Evolutionary conservation across 2,329 filamentous ascomycete species (phyloP).

Genomic region (Colletotrichum destructivum): DNA sequence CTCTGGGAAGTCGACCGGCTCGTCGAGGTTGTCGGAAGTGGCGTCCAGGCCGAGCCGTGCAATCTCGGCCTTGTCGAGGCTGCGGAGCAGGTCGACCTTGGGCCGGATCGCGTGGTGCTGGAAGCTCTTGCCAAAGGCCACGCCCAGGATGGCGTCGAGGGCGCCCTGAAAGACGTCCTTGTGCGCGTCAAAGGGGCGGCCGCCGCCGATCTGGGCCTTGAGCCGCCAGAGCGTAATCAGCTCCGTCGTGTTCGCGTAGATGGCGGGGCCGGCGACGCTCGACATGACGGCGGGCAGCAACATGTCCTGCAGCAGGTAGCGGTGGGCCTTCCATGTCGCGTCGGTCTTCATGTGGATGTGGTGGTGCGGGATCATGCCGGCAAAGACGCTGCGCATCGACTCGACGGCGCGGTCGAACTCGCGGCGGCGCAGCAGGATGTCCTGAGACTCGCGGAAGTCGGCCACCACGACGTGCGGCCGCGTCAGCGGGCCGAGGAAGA

Average conservation of each 20-base stretch:
- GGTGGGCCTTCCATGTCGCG: slow-evolving; percentile 50
- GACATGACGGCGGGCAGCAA: slow-evolving; percentile 55
- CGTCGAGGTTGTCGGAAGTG: too few species aligned
- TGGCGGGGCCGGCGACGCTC: slow-evolving; percentile 51
- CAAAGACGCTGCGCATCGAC: slow-evolving; percentile 17
- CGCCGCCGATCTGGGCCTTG: slow-evolving; percentile 50
- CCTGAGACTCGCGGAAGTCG: slow-evolving; percentile 52
- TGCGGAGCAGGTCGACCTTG: slow-evolving; percentile 8
- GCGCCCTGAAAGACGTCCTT: slow-evolving; percentile 50
- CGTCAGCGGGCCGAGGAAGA: slow-evolving; percentile 52
- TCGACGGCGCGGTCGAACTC: slow-evolving; percentile 51
- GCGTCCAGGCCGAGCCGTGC: too few species aligned
- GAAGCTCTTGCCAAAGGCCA: slow-evolving; percentile 47
- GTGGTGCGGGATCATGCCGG: slow-evolving; percentile 45
- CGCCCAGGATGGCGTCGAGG: slow-evolving; percentile 51
- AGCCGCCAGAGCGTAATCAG: slow-evolving; percentile 53
- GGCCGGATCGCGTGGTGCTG: slow-evolving; percentile 22
- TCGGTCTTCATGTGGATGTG: slow-evolving; percentile 51
- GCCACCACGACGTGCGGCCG: slow-evolving; percentile 51
- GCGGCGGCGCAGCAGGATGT: slow-evolving; percentile 52
- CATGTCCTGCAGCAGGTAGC: slow-evolving; percentile 54
- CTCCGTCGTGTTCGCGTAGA: slow-evolving; percentile 50
- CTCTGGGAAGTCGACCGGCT: too few species aligned
- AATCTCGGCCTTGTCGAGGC: neutral
- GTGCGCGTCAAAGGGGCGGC: slow-evolving; percentile 50